Conservation (phyloP, 2,329 filamentous ascomycete genomes). For the Botrytis cinerea region DNA sequence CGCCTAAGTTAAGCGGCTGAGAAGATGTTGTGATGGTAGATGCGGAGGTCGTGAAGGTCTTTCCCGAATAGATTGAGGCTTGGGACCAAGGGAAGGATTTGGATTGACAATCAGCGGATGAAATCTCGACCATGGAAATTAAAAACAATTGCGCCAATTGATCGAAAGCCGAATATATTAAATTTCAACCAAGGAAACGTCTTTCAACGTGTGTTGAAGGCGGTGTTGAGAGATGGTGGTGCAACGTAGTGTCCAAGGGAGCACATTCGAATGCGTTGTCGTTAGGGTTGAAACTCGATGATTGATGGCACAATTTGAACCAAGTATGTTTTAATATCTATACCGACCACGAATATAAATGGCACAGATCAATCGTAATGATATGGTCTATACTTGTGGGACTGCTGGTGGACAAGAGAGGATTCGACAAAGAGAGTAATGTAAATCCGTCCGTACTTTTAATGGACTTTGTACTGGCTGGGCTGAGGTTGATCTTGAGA, state of each 20-base stretch:
- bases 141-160: constrained; percentile 12
- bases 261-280: constrained; percentile 24
- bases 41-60: constrained; percentile 1
- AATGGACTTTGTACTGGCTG: neutral
- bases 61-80: neutral
- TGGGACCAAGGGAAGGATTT: constrained; percentile 19
- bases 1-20: neutral
- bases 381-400: neutral
- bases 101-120: neutral
- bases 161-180: neutral
- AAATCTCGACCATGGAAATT: constrained; percentile 9
- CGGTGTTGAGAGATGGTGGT: constrained; percentile 19
- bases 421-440: neutral
- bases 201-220: neutral
- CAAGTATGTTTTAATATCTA: neutral
- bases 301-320: constrained; percentile 1
- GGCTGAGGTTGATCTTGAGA: constrained; percentile 6
- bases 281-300: constrained; percentile 15
- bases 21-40: neutral
- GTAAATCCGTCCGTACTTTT: neutral
- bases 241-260: constrained; percentile 17
- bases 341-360: neutral
- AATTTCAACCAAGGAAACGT: neutral
- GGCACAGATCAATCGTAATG: neutral
- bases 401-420: neutral